These are phyloP conservation scores for Adenanthera pavonina DNA, from an alignment of 306 rosid genomes.

Conservation along the genomic window DNA sequence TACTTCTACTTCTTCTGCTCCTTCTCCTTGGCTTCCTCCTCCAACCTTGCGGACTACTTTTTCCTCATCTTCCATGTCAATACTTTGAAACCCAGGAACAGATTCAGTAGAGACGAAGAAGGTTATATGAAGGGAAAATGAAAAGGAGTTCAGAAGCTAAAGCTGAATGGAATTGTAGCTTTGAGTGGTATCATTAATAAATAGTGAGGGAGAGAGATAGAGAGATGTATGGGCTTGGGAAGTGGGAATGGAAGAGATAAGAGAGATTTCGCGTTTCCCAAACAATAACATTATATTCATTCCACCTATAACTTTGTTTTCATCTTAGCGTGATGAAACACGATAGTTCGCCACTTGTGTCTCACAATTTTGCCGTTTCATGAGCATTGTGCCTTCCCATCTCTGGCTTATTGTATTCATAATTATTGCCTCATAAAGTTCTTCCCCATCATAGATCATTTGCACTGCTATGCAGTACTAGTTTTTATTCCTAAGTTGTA, in stretches of 20 bases:
- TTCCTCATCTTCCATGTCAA: constrained; percentile 55
- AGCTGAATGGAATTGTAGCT: constrained; percentile 8
- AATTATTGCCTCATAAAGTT: constrained; percentile 12
- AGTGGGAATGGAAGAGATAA: constrained; percentile 76
- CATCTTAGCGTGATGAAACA: constrained; percentile 44
- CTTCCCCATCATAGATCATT: background rate
- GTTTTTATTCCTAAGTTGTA: no score
- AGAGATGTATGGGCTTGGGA: constrained; percentile 77
- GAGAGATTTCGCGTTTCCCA: constrained; percentile 64
- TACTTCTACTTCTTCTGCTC: no score
- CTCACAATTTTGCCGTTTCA: constrained; percentile 40
- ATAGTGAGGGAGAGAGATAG: constrained; percentile 42
- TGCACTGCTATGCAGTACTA: no score
- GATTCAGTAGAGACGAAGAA: background rate
- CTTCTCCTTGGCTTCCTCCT: constrained; percentile 35
- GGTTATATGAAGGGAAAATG: no score
- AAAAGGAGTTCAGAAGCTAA: background rate
- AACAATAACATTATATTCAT: constrained; percentile 41
- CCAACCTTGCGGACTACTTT: constrained; percentile 30
- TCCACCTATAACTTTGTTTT: constrained; percentile 46
- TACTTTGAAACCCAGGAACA: constrained; percentile 30
- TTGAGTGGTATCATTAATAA: constrained; percentile 46
- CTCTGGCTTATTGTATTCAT: background rate
- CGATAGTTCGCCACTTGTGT: constrained; percentile 41
- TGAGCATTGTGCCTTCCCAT: constrained; percentile 28